phyloP scores from a whole-genome alignment of 2,329 filamentous ascomycete genomes.

The Ascochyta fabae region DNA sequence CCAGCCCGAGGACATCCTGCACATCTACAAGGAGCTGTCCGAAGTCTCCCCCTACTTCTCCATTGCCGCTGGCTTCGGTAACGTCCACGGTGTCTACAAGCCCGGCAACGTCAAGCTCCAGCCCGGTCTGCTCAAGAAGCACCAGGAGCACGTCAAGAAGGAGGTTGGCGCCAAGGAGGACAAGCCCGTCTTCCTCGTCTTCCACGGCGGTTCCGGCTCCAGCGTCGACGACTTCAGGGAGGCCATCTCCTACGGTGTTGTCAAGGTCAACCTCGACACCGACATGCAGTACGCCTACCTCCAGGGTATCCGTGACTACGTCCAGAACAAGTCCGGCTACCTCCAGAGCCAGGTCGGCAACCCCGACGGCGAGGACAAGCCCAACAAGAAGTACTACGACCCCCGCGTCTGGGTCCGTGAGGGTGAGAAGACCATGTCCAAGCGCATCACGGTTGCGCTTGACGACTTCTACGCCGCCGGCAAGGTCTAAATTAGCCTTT shows the following conservation, averaged over 20 bases:
- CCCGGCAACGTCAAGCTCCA: slow-evolving; percentile 96
- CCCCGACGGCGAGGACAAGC: slow-evolving; percentile 94
- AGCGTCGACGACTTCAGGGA: slow-evolving; percentile 82
- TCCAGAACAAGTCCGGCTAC: slow-evolving; percentile 90
- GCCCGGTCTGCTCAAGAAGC: slow-evolving; percentile 94
- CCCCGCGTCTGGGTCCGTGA: slow-evolving; percentile 94
- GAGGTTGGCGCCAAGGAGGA: slow-evolving; percentile 73
- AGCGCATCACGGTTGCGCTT: slow-evolving; percentile 79
- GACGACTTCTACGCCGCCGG: slow-evolving; percentile 88
- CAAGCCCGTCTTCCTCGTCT: slow-evolving; percentile 98
- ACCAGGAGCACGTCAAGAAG: slow-evolving; percentile 90
- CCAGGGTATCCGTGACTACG: slow-evolving; percentile 90
- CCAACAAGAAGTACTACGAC: slow-evolving; percentile 89
- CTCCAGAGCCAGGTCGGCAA: slow-evolving; percentile 86
- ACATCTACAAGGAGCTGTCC: slow-evolving; percentile 62
- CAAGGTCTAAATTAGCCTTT: slow-evolving; percentile 66
- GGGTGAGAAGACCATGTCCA: slow-evolving; percentile 93
- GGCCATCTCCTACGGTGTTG: slow-evolving; percentile 74
- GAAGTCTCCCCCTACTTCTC: slow-evolving; percentile 94
- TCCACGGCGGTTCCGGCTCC: slow-evolving; percentile 96
- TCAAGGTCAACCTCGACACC: slow-evolving; percentile 99
- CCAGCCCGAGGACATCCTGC: slow-evolving; percentile 58
- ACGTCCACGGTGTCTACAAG: slow-evolving; percentile 99
- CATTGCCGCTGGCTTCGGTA: slow-evolving; percentile 83
- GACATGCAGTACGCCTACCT: slow-evolving; percentile 93